A percentile compares a stretch with the other conserved stretches of the same genome.
phyloP scores from a whole-genome alignment of 202 grass and related monocot species.

The Schoenoplectus tabernaemontani region DNA sequence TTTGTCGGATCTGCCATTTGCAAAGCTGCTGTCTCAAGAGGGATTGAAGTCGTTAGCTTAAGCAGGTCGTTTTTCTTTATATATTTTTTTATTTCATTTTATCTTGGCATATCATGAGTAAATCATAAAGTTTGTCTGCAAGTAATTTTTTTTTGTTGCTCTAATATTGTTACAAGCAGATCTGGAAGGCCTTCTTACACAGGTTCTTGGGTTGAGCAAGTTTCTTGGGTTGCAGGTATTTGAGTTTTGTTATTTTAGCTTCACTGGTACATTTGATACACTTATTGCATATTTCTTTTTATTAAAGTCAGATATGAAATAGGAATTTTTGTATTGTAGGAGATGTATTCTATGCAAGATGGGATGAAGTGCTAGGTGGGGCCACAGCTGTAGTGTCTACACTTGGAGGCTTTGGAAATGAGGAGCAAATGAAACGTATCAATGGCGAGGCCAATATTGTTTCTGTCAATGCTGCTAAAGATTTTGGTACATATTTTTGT shows the following conservation, averaged over 20 bases:
- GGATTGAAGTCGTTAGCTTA: slow-evolving; percentile 91
- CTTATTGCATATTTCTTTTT: neutral
- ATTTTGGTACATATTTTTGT: slow-evolving; percentile 42
- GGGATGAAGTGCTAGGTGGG: slow-evolving; percentile 74
- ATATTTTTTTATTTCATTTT: neutral
- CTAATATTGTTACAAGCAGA: slow-evolving; percentile 32
- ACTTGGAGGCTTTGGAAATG: slow-evolving; percentile 82
- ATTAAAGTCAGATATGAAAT: slow-evolving; percentile 16
- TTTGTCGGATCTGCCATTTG: slow-evolving; percentile 94
- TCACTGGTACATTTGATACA: neutral
- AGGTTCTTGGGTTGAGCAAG: slow-evolving; percentile 84
- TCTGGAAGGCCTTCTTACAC: slow-evolving; percentile 79
- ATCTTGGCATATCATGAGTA: neutral
- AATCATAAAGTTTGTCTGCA: neutral
- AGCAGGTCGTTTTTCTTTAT: slow-evolving; percentile 56
- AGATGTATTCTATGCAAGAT: slow-evolving; percentile 87
- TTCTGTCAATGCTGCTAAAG: slow-evolving; percentile 65
- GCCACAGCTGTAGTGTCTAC: slow-evolving; percentile 89
- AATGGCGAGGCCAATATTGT: slow-evolving; percentile 88
- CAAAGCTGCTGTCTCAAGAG: slow-evolving; percentile 75
- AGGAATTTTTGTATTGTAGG: slow-evolving; percentile 33
- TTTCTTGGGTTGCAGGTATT: slow-evolving; percentile 78
- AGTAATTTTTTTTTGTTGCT: no score
- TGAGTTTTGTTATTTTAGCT: neutral
- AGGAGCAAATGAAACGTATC: slow-evolving; percentile 96